Conservation (phyloP, 2,329 filamentous ascomycete genomes). For the Colletotrichum sp. region DNA sequence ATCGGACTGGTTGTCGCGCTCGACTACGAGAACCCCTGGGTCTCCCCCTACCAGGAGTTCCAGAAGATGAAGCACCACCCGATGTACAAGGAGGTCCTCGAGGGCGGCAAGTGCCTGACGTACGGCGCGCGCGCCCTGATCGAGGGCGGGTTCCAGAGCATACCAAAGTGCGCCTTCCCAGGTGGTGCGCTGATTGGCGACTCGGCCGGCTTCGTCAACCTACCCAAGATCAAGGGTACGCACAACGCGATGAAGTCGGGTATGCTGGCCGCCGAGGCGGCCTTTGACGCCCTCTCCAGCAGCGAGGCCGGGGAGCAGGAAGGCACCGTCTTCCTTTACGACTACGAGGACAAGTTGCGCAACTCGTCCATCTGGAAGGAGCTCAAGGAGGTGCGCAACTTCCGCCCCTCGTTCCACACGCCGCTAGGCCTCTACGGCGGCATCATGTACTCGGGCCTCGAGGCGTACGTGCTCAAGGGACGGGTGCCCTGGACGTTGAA, state of each 20-base stretch:
- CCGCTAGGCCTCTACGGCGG: constrained; percentile 89
- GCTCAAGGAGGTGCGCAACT: constrained; percentile 93
- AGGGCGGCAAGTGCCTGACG: constrained; percentile 96
- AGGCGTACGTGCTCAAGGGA: constrained; percentile 87
- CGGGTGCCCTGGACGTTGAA: constrained; percentile 90
- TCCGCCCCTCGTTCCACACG: constrained; percentile 92
- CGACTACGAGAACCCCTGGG: constrained; percentile 96
- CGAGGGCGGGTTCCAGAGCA: constrained; percentile 96
- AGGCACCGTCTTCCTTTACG: constrained; percentile 86
- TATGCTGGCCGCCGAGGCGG: constrained; percentile 93
- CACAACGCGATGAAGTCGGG: constrained; percentile 98
- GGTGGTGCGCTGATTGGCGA: constrained; percentile 95
- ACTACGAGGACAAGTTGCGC: constrained; percentile 90
- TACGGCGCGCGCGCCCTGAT: constrained; percentile 92
- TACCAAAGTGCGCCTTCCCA: constrained; percentile 95
- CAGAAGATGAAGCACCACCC: constrained; percentile 99
- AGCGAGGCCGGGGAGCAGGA: constrained; percentile 48
- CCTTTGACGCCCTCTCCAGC: constrained; percentile 72
- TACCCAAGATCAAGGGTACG: constrained; percentile 98
- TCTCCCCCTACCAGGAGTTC: constrained; percentile 94
- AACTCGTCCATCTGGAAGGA: constrained; percentile 92
- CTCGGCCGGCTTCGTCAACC: constrained; percentile 94
- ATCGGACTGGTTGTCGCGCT: constrained; percentile 91
- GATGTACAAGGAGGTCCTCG: constrained; percentile 83
- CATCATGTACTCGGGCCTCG: constrained; percentile 89